phyloP scores from a whole-genome alignment of 345 rosid genomes.

The Populus simonii region DNA sequence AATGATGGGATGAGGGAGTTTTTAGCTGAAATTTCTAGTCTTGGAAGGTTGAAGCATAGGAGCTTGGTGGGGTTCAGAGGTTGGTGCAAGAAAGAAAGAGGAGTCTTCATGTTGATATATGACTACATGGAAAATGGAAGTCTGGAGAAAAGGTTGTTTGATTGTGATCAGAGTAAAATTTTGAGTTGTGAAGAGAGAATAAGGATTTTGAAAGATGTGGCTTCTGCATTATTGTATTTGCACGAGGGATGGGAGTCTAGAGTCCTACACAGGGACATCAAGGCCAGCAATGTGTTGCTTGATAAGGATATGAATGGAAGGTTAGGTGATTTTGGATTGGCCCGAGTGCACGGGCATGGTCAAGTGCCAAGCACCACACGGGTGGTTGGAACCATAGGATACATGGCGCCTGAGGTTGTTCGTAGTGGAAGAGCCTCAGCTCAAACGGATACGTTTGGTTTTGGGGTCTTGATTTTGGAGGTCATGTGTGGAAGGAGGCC shows the following conservation, averaged over 20 bases:
- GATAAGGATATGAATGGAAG: conserved; percentile 70
- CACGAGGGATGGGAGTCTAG: conserved; percentile 79
- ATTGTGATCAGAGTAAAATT: conserved; percentile 33
- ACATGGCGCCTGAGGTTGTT: conserved; percentile 67
- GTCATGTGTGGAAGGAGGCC: conserved; percentile 58
- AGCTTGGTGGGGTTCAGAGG: conserved; percentile 68
- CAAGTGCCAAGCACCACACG: conserved; percentile 56
- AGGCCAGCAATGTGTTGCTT: conserved; percentile 78
- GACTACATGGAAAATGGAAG: conserved; percentile 87
- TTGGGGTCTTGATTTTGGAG: conserved; percentile 49
- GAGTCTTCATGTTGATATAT: conserved; percentile 64
- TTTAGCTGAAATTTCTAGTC: conserved; percentile 70
- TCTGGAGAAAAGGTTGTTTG: conserved; percentile 54
- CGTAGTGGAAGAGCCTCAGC: conserved; percentile 45
- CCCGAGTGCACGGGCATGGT: conserved; percentile 63
- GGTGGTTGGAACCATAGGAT: conserved; percentile 75
- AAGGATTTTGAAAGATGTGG: conserved; percentile 58
- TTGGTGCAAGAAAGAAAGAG: conserved; percentile 76
- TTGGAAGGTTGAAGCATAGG: conserved; percentile 68
- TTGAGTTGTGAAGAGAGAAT: conserved; percentile 53
- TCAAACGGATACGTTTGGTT: conserved; percentile 48
- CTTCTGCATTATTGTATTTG: conserved; percentile 54
- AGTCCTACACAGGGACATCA: conserved; percentile 74
- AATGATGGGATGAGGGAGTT: conserved; percentile 67
- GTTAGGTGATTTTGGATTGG: conserved; percentile 72